Evolutionary conservation across 2,329 filamentous ascomycete genomes (phyloP).

Genomic region (Neopestalotiopsis rosae): DNA sequence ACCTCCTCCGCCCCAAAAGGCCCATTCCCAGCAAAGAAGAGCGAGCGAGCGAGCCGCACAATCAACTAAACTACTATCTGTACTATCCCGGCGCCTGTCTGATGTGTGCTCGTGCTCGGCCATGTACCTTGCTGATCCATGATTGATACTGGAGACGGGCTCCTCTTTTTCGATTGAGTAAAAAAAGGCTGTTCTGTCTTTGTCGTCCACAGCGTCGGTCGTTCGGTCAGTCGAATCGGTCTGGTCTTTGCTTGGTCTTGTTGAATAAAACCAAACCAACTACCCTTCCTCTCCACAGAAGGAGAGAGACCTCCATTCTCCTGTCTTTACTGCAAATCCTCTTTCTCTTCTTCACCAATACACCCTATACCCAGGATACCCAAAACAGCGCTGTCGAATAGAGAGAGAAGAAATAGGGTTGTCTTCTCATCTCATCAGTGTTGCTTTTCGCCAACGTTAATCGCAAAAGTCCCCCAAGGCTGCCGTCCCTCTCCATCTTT

Average conservation of each 20-base stretch:
- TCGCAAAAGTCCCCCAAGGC: not conserved
- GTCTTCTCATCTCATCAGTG: conserved; percentile 7
- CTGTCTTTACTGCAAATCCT: not conserved
- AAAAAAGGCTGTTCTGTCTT: not conserved
- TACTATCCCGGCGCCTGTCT: not conserved
- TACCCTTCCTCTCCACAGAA: not conserved
- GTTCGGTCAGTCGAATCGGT: not conserved
- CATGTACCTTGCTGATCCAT: not conserved
- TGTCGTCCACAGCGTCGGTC: not conserved
- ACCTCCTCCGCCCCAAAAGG: not conserved
- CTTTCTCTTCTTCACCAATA: not conserved
- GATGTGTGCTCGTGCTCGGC: not conserved
- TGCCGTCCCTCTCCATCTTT: not conserved
- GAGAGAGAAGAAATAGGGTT: conserved; percentile 2
- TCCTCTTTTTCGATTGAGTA: not conserved
- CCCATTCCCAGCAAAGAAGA: too few relatives aligned
- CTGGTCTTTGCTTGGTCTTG: not conserved
- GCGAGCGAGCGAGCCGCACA: not conserved
- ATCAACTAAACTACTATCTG: not conserved
- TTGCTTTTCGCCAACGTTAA: conserved; percentile 6
- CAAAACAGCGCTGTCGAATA: not conserved
- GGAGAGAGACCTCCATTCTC: not conserved
- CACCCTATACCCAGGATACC: not conserved
- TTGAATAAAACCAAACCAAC: conserved; percentile 8
- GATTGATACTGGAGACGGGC: conserved; percentile 13